A percentile compares a stretch with the other conserved stretches of the same genome.
Evolutionary conservation across 2,329 filamentous ascomycete species (phyloP).

Genomic region (Clarireedia sp.): DNA sequence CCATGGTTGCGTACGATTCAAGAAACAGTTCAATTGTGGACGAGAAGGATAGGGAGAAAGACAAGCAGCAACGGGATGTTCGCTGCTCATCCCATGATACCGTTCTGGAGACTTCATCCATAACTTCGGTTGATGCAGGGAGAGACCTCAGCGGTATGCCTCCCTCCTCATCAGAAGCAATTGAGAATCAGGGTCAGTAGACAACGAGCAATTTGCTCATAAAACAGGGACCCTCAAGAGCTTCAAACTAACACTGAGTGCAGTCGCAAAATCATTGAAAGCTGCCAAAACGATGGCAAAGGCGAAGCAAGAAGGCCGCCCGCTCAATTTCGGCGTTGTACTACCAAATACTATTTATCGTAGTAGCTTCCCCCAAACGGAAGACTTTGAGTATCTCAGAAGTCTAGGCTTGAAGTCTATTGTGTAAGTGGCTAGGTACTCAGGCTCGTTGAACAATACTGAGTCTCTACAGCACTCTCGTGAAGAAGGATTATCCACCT

Average conservation of each 20-base stretch:
- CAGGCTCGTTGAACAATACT: slow-evolving; percentile 3
- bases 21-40: slow-evolving; percentile 3
- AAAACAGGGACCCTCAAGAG: too few relatives aligned
- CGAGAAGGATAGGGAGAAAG: slow-evolving; percentile 12
- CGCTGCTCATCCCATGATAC: slow-evolving; percentile 7
- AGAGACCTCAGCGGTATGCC: slow-evolving; percentile 12
- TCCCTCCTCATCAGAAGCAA: slow-evolving; percentile 13
- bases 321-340: slow-evolving; percentile 70
- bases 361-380: slow-evolving; percentile 67
- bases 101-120: neutral
- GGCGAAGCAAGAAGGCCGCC: slow-evolving; percentile 29
- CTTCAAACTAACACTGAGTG: slow-evolving; percentile 8
- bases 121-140: slow-evolving; percentile 15
- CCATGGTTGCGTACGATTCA: slow-evolving; percentile 4
- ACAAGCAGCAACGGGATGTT: slow-evolving; percentile 1
- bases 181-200: slow-evolving; percentile 17
- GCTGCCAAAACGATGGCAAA: slow-evolving; percentile 13
- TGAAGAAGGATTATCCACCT: slow-evolving; percentile 50
- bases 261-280: slow-evolving; percentile 14
- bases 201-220: neutral
- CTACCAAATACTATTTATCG: slow-evolving; percentile 63
- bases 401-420: slow-evolving; percentile 68
- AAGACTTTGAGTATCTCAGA: slow-evolving; percentile 64
- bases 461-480: slow-evolving; percentile 44
- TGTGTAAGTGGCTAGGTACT: slow-evolving; percentile 45